Base-by-base conservation (phyloP, 1,139 yeast species). In the Starmera stellimalicola region DNA sequence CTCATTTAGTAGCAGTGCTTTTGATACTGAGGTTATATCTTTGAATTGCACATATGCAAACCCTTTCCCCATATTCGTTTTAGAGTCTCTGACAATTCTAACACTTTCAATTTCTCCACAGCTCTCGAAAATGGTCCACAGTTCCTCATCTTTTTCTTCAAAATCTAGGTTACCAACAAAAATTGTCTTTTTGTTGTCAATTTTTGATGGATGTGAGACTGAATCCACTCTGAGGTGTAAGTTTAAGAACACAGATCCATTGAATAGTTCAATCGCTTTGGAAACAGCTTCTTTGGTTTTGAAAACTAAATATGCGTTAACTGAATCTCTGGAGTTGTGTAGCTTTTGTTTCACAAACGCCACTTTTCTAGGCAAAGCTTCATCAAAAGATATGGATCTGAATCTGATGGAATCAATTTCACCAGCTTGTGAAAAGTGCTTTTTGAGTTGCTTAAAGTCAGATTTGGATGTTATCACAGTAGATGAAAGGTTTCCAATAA, bases 51-150 rank as follows among this genome's bases (percentile, higher is more conserved):
- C 87, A 55, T 87, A 83, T 5, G 95, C 98, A 63, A 93, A 88
- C 5, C 99, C 99, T 60, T 91, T 93, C 45, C 98, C 99, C 42
- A 91, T 66, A 50, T 93, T 91, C 19, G 97, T 91, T 59, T 84
- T 84, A 15, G 94, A 62, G 55, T 93, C 98, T 52, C 99, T 76
- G 24, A 93, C 73, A 34, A 93, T 70, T 54, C 99, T 73, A 18
- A 88, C 96, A 42, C 84, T 79, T 55, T 87, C 95, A 35, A 93
- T 79, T 28, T 72, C 72, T 31, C 85, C 87, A 44, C 79, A 68
- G 16, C 64, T 59, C 3, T 67, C 70, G 59, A 93, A 93, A 55
- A 81, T 85, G 38, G 65, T 69, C 95, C 96, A 93, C 34, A 91
- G 65, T 23, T 75, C 69, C 55, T 91, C 98, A 57, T 91, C 99